Evolutionary conservation across 371 early-diverging fungal species (phyloP).

Genomic region (Smittium culicis): DNA sequence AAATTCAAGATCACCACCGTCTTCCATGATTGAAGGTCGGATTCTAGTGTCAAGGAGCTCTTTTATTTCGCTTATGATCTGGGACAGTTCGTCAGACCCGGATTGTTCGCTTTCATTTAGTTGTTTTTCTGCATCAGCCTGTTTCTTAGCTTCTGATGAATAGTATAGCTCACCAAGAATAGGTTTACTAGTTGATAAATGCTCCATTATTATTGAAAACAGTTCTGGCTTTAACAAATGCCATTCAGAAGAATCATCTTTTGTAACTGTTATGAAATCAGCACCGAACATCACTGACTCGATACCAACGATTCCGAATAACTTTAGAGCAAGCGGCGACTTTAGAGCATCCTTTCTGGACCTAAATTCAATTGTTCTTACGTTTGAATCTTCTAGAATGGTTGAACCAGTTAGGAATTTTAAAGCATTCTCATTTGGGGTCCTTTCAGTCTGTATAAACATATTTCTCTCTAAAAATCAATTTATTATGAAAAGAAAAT

Average conservation of each 20-base stretch:
- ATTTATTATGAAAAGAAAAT: too few relatives aligned
- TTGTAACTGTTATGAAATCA: slow-evolving; percentile 87
- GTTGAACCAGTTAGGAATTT: slow-evolving; percentile 82
- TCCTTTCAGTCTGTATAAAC: slow-evolving; percentile 91
- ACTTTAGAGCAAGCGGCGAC: slow-evolving; percentile 75
- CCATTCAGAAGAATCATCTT: slow-evolving; percentile 73
- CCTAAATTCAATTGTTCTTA: slow-evolving; percentile 52
- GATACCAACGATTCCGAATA: slow-evolving; percentile 85
- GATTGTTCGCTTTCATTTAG: slow-evolving; percentile 35
- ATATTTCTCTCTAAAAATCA: slow-evolving; percentile 36
- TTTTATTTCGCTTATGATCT: slow-evolving; percentile 92
- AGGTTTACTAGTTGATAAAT: slow-evolving; percentile 70
- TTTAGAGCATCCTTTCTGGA: slow-evolving; percentile 55
- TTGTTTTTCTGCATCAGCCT: slow-evolving; percentile 22
- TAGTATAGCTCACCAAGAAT: slow-evolving; percentile 28
- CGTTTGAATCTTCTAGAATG: slow-evolving; percentile 44
- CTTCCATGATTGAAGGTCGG: slow-evolving; percentile 91
- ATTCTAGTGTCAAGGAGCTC: slow-evolving; percentile 89
- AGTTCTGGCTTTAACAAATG: slow-evolving; percentile 88
- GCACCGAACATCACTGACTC: slow-evolving; percentile 73
- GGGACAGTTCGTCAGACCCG: slow-evolving; percentile 47
- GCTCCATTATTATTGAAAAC: slow-evolving; percentile 89
- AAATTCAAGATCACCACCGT: slow-evolving; percentile 96
- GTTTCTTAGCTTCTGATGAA: slow-evolving; percentile 16
- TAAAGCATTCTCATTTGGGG: slow-evolving; percentile 85